Evolutionary conservation across 1,139 yeast species (phyloP).

Genomic region (Taphrina sp.): DNA sequence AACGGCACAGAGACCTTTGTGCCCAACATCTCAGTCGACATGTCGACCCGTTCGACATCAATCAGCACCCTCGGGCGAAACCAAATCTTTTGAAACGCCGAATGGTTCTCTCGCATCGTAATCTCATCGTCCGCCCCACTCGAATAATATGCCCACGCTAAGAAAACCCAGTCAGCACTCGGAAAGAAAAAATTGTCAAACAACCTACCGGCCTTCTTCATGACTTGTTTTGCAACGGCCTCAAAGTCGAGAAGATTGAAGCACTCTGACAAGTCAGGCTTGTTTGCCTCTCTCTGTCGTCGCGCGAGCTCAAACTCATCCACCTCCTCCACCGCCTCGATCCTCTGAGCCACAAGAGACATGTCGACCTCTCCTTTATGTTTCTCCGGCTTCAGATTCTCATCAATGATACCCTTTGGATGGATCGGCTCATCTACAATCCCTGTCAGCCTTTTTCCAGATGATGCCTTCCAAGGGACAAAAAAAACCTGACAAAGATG

Average conservation of each 20-base stretch:
- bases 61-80: constrained; percentile 79
- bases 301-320: constrained; percentile 41
- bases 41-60: constrained; percentile 61
- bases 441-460: not conserved
- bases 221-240: constrained; percentile 70
- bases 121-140: constrained; percentile 93
- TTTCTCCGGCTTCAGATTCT: constrained; percentile 51
- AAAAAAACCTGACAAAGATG: constrained; percentile 42
- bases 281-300: constrained; percentile 46
- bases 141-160: constrained; percentile 93
- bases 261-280: constrained; percentile 67
- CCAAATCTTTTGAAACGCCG: constrained; percentile 79
- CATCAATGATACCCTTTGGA: constrained; percentile 71
- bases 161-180: too few relatives aligned
- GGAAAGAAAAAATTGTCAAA: too few relatives aligned
- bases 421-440: constrained; percentile 79
- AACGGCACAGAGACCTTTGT: constrained; percentile 51
- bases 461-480: not conserved
- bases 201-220: constrained; percentile 67
- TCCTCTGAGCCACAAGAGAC: constrained; percentile 36
- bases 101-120: constrained; percentile 81
- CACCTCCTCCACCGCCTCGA: constrained; percentile 41
- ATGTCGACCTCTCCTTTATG: constrained; percentile 50
- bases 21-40: constrained; percentile 57
- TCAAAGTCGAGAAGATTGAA: constrained; percentile 80